Evolutionary conservation across 116 monocot species (phyloP).

Genomic region (Zostera marina): DNA sequence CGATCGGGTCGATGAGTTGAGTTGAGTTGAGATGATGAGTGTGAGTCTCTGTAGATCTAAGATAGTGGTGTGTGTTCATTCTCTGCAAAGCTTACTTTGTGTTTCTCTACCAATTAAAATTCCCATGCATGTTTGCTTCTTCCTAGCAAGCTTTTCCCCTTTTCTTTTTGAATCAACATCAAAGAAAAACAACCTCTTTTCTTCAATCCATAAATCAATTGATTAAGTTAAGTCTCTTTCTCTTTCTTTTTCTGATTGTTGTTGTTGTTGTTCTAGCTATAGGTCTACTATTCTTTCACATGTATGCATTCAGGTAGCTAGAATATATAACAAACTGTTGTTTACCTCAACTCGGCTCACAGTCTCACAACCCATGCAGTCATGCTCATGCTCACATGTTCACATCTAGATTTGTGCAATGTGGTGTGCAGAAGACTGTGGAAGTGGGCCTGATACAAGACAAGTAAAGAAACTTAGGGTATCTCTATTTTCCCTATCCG

Average conservation of each 20-base stretch:
- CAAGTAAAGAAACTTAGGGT: slow-evolving; percentile 14
- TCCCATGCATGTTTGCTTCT: slow-evolving; percentile 19
- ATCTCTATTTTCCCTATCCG: slow-evolving; percentile 5
- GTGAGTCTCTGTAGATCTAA: too few species aligned
- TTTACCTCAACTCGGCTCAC: background rate
- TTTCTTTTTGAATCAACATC: slow-evolving; percentile 13
- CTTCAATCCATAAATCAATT: too few species aligned
- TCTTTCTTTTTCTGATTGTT: too few species aligned
- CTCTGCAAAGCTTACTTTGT: slow-evolving; percentile 62
- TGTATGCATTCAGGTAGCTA: background rate
- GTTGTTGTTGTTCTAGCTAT: too few species aligned
- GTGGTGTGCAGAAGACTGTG: slow-evolving; percentile 7
- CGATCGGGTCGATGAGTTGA: too few species aligned
- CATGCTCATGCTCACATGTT: slow-evolving; percentile 9
- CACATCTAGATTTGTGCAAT: slow-evolving; percentile 18
- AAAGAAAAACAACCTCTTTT: slow-evolving; percentile 5
- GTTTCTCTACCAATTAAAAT: too few species aligned
- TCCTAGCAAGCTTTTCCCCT: slow-evolving; percentile 30
- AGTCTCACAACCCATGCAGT: too few species aligned
- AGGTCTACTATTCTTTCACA: slow-evolving; percentile 4
- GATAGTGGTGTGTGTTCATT: slow-evolving; percentile 35
- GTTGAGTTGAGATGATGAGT: too few species aligned
- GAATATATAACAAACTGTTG: background rate
- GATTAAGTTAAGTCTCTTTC: too few species aligned
- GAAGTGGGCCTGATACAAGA: slow-evolving; percentile 17